phyloP scores from a whole-genome alignment of 306 rosid species.

The Rosa lucieae region DNA sequence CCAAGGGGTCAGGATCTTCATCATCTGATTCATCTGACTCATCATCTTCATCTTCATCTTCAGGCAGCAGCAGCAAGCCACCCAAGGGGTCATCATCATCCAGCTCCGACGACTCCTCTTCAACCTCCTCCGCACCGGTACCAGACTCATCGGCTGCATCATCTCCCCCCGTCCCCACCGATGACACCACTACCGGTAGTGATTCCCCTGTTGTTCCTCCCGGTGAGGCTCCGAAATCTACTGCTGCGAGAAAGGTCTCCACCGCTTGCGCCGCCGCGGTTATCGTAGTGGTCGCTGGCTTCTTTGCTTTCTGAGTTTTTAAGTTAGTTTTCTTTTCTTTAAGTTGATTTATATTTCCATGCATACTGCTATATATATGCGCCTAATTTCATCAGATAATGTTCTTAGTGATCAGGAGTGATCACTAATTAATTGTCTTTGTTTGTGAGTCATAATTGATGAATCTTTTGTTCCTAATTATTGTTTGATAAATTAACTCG shows the following conservation, averaged over 20 bases:
- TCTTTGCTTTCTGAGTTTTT: background rate
- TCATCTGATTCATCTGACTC: background rate
- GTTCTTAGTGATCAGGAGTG: background rate
- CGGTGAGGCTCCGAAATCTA: conserved; percentile 14
- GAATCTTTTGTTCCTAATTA: background rate
- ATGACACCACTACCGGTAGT: background rate
- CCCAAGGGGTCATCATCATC: background rate
- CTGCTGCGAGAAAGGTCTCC: conserved; percentile 1
- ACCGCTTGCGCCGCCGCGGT: background rate
- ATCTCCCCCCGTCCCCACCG: background rate
- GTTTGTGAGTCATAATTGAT: background rate
- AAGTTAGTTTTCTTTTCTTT: background rate
- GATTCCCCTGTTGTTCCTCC: background rate
- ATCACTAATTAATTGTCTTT: background rate
- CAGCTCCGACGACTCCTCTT: background rate
- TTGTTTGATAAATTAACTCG: background rate
- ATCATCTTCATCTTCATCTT: background rate
- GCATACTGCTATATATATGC: background rate
- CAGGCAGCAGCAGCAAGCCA: background rate
- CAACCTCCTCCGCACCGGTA: background rate
- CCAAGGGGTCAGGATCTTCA: background rate
- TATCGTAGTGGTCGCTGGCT: background rate
- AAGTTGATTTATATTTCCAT: background rate
- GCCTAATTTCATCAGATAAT: background rate
- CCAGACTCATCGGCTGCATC: background rate